Evolutionary conservation across 1,284 basidiomycete genomes (phyloP).

Genomic region (Vanrija sp.): DNA sequence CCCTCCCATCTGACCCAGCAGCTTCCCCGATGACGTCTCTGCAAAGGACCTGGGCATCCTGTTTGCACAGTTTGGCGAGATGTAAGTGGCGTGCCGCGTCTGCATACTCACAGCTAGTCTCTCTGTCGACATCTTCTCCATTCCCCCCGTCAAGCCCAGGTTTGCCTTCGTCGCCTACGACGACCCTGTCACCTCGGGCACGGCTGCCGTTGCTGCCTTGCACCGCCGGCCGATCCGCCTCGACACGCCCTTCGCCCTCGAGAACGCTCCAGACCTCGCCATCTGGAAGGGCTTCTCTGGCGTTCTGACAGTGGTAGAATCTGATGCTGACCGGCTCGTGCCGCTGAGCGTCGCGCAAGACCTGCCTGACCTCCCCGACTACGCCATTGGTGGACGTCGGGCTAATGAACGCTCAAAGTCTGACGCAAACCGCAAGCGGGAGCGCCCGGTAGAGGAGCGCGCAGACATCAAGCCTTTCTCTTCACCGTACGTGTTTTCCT

Average conservation of each 20-base stretch:
- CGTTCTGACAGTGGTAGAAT: constrained; percentile 32
- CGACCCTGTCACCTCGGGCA: constrained; percentile 19
- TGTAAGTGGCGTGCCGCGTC: constrained; percentile 25
- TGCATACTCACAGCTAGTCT: constrained; percentile 25
- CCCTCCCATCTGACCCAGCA: constrained; percentile 9
- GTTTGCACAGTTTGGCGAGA: constrained; percentile 46
- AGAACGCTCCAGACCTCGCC: constrained; percentile 31
- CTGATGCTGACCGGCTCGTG: constrained; percentile 37
- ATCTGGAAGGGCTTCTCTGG: constrained; percentile 40
- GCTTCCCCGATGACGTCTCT: constrained; percentile 40
- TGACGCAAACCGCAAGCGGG: constrained; percentile 6
- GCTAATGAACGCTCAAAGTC: neutral
- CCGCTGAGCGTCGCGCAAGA: constrained; percentile 28
- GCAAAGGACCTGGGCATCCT: constrained; percentile 46
- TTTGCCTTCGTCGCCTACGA: constrained; percentile 44
- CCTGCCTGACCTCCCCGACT: constrained; percentile 39
- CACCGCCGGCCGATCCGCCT: constrained; percentile 34
- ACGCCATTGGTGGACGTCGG: constrained; percentile 21
- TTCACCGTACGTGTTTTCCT: too few species aligned
- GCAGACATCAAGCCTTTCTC: too few species aligned
- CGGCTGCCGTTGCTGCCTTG: constrained; percentile 30
- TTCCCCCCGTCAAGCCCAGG: constrained; percentile 36
- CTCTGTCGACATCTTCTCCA: constrained; percentile 47
- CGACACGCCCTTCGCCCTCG: constrained; percentile 26
- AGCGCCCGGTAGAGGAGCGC: neutral